Evolutionary conservation across 108 stramenopile genomes (phyloP).

Genomic region (Discostella pseudostelligera): DNA sequence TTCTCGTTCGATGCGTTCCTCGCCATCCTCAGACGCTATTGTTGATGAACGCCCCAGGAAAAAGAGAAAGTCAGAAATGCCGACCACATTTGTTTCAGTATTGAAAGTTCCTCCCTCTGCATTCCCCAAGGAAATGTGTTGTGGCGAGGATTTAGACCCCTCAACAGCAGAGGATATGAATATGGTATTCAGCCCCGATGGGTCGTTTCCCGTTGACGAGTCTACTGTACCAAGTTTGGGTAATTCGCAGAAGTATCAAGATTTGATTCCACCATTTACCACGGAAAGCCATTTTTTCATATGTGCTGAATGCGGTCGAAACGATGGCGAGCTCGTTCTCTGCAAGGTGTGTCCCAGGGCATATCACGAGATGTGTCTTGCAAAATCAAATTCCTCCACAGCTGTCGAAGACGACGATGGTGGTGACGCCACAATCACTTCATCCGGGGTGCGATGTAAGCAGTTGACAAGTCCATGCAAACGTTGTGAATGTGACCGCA

Average conservation of each 20-base stretch:
- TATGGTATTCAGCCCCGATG: slow-evolving; percentile 51
- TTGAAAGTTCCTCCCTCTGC: slow-evolving; percentile 61
- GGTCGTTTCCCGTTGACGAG: slow-evolving; percentile 20
- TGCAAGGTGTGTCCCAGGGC: slow-evolving; percentile 28
- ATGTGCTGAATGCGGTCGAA: slow-evolving; percentile 14
- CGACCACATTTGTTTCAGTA: slow-evolving; percentile 22
- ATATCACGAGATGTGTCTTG: slow-evolving; percentile 27
- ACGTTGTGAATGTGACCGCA: slow-evolving; percentile 20
- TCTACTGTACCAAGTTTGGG: slow-evolving; percentile 8
- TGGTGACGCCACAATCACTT: background rate
- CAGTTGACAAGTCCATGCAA: slow-evolving; percentile 8
- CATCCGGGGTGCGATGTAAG: background rate
- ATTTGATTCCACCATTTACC: slow-evolving; percentile 3
- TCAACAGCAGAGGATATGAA: slow-evolving; percentile 52
- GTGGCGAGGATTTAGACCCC: slow-evolving; percentile 54
- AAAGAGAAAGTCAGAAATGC: slow-evolving; percentile 22
- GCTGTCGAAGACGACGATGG: background rate
- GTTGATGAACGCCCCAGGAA: slow-evolving; percentile 10
- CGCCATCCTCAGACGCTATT: slow-evolving; percentile 4
- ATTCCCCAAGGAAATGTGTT: slow-evolving; percentile 61
- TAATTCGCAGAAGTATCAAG: slow-evolving; percentile 21
- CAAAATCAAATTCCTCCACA: background rate
- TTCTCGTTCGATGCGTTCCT: slow-evolving; percentile 27
- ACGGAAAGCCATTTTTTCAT: background rate
- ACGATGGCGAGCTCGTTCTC: background rate